phyloP scores from a whole-genome alignment of 108 stramenopile genomes.

The Aurantiochytrium sp. region DNA sequence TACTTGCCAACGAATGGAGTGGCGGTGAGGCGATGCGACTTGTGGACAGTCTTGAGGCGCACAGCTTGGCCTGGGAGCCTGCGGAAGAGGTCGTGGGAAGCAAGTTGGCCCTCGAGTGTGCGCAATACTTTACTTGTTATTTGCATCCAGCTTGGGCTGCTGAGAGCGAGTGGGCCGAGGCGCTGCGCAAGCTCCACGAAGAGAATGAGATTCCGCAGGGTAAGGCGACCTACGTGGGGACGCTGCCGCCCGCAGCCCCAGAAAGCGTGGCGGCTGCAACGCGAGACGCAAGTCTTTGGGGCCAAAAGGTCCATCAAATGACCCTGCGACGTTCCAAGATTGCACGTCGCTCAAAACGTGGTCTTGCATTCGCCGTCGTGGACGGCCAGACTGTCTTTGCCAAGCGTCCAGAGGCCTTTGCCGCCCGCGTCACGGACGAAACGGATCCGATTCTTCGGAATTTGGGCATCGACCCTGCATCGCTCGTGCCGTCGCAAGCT shows the following conservation, averaged over 20 bases:
- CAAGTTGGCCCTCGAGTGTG: not conserved
- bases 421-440: not conserved
- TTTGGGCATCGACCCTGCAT: not conserved
- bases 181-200: not conserved
- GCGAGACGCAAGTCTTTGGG: not conserved
- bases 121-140: not conserved
- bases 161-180: not conserved
- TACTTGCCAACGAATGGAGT: not conserved
- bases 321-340: not conserved
- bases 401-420: not conserved
- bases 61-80: constrained; percentile 6
- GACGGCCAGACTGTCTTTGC: constrained; percentile 15
- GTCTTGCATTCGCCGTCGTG: not conserved
- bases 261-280: not conserved
- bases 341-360: not conserved
- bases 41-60: not conserved
- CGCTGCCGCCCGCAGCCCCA: not conserved
- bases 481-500: not conserved
- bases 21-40: not conserved
- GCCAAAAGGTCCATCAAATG: not conserved
- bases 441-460: not conserved
- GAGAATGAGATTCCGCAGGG: not conserved
- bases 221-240: not conserved
- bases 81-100: constrained; percentile 12
- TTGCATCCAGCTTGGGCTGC: constrained; percentile 5